Percentiles rank a stretch among this genome's conserved stretches.
Conservation (phyloP, 1,139 yeast genomes). For the Trichomonascaceae sp. region DNA sequence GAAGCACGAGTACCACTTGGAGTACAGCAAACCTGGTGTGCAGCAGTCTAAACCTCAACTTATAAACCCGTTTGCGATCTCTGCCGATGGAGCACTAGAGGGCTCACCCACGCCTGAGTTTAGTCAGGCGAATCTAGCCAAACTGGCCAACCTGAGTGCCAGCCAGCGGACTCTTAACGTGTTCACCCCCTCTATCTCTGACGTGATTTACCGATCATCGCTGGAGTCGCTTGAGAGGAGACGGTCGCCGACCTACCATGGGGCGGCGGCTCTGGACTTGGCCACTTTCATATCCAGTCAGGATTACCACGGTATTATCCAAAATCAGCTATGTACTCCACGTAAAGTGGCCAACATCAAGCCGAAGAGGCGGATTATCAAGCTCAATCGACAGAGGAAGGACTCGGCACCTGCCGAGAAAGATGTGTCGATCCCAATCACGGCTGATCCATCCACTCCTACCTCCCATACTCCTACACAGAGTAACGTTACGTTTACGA, state of each 20-base stretch:
- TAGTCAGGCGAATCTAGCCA: slow-evolving; percentile 57
- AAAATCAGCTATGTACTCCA: slow-evolving; percentile 13
- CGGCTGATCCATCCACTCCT: slow-evolving; percentile 1
- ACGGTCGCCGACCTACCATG: slow-evolving; percentile 1
- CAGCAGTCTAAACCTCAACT: slow-evolving; percentile 11
- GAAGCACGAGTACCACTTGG: slow-evolving; percentile 6
- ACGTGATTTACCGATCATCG: slow-evolving; percentile 42
- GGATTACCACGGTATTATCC: slow-evolving; percentile 19
- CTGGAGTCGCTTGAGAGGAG: slow-evolving; percentile 15
- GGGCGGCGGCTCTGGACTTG: slow-evolving; percentile 6
- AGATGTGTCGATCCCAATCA: slow-evolving; percentile 1
- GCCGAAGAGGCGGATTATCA: slow-evolving; percentile 22
- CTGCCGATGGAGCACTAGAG: not conserved
- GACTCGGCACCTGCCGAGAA: slow-evolving; percentile 1
- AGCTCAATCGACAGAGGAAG: slow-evolving; percentile 9
- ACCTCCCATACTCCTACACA: slow-evolving; percentile 1
- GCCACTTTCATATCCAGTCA: slow-evolving; percentile 14
- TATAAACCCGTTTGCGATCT: too few species aligned
- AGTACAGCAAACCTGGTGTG: too few species aligned
- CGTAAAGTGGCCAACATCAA: slow-evolving; percentile 13
- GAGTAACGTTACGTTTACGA: too few species aligned
- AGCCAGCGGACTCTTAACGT: slow-evolving; percentile 70
- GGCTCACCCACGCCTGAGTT: slow-evolving; percentile 23
- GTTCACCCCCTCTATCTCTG: slow-evolving; percentile 44
- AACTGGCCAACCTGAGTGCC: slow-evolving; percentile 55